Base-by-base conservation (phyloP, 306 rosid genomes). In the Fragaria iinumae region DNA sequence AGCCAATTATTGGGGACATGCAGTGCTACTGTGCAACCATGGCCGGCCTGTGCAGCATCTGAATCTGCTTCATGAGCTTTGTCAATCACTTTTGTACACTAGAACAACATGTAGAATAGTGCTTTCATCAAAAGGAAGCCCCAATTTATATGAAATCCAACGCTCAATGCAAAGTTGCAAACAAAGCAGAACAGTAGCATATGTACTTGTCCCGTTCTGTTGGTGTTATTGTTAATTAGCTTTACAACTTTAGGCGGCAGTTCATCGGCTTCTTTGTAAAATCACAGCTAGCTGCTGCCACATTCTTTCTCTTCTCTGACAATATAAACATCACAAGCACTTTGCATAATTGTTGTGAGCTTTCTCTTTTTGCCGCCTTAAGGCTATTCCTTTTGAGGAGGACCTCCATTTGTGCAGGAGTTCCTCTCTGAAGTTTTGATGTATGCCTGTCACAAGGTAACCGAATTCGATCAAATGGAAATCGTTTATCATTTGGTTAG, bases 11-110 rank as follows among this genome's bases (percentile, higher is more conserved):
- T 25, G 65, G 18, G 65, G 60, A 53, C 64, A 57, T 23, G 32
- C 9, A 60, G 4, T 60, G 8, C 36, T 11, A 23, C 14, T 25
- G 6, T 25, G 8, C 14, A 60, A 60, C 38, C 66, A 60, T 25
- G 66, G 66, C 66, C 38, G 63, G 63, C 63, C 16, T 60, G 68
- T 14, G 68, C 21, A 63, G 68, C 68, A 63, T 63, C 69, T 65
- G 21, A 6, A 29, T 63, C 21, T 32, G 18, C 39, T 63, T 32
- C 67, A 63, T 2, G 43, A 29, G 43, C 41, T 63, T 32, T 65
- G 47, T 65, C 6, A 36, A 36, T 65, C 69, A 65, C 47, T 65
- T 65, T 65, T 36, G 23, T 3, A 6, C 3, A 65, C 25, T 36
- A 12, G 11, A 65, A 16, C 2, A 65, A 12, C 69, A 65, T 14